Base-by-base conservation (phyloP, 164 flowering plant genomes). In the Warburgia ugandensis region DNA sequence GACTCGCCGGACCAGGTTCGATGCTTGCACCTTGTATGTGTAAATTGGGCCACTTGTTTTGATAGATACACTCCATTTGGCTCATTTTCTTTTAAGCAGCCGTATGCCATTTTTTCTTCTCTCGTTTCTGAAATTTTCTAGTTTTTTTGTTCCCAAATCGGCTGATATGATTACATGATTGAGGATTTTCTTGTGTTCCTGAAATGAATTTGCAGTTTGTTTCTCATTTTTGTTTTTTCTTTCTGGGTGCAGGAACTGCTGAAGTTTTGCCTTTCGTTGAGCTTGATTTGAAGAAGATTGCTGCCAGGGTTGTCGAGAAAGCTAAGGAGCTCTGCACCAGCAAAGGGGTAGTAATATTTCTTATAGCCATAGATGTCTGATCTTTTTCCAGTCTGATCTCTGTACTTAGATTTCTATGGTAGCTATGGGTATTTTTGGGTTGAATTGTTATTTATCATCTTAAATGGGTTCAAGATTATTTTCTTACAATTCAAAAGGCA, bases 1-100 rank as follows among this genome's bases (percentile, higher is more conserved):
- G 82, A 16, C 68, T 86, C 54, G 82, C 68, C 22, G 94, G 91
- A 22, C 80, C 88, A 6, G 89, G 91, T 86, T 64, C n/a, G 25
- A 21, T 33, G 14, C 23, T 36, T 29, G 2, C 29, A n/a, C 16
- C 7, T 3, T 14, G 10, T 26, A 6, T 33, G 1, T 50, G 17
- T 19, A n/a, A n/a, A n/a, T 8, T 7, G 5, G 5, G 12, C 21
- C 10, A 5, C 26, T 7, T 16, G 20, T 13, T 46, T 27, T 31
- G 6, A 17, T 48, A n/a, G n/a, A n/a, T n/a, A n/a, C n/a, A n/a
- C 16, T 39, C 16, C 8, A 14, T 39, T 39, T 39, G 2, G 42
- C 20, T 39, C 20, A 16, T 9, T 20, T 20, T 20, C 22, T 1
- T 43, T 43, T 39, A 13, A 13, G 21, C 20, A 14, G 14, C 17